Evolutionary conservation across 2,329 filamentous ascomycete genomes (phyloP).

Genomic region (Alternaria incomplexa): DNA sequence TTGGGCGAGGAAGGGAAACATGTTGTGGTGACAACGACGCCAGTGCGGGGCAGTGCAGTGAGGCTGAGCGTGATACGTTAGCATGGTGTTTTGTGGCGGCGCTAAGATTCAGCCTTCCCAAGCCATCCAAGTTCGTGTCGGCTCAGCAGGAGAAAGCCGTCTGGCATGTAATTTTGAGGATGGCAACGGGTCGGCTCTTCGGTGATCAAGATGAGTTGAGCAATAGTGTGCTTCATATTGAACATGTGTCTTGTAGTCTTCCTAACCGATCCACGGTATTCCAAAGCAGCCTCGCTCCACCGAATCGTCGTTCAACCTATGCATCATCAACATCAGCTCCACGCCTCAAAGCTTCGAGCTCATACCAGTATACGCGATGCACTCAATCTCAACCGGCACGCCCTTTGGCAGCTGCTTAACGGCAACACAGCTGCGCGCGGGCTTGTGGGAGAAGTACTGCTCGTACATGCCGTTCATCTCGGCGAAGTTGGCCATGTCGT

Average conservation of each 20-base stretch:
- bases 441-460: constrained; percentile 82
- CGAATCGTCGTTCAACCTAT: constrained; percentile 13
- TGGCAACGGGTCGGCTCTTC: not conserved
- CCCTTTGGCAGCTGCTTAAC: constrained; percentile 88
- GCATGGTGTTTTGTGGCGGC: not conserved
- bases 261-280: not conserved
- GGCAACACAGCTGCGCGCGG: constrained; percentile 86
- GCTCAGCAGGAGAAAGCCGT: not conserved
- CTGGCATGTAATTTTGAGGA: not conserved
- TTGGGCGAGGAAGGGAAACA: not conserved
- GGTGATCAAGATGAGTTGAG: not conserved
- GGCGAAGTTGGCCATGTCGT: constrained; percentile 87
- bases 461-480: constrained; percentile 87
- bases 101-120: not conserved
- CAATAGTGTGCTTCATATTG: not conserved
- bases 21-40: not conserved
- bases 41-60: not conserved
- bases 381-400: constrained; percentile 89
- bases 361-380: constrained; percentile 67
- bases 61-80: not conserved
- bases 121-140: not conserved
- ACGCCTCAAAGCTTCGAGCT: constrained; percentile 25
- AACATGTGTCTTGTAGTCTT: not conserved
- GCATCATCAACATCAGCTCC: constrained; percentile 11
- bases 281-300: not conserved